Percentiles rank a stretch among this genome's conserved stretches.
phyloP scores from a whole-genome alignment of 148 eudicot genomes.

The Nepenthes gracilis region DNA sequence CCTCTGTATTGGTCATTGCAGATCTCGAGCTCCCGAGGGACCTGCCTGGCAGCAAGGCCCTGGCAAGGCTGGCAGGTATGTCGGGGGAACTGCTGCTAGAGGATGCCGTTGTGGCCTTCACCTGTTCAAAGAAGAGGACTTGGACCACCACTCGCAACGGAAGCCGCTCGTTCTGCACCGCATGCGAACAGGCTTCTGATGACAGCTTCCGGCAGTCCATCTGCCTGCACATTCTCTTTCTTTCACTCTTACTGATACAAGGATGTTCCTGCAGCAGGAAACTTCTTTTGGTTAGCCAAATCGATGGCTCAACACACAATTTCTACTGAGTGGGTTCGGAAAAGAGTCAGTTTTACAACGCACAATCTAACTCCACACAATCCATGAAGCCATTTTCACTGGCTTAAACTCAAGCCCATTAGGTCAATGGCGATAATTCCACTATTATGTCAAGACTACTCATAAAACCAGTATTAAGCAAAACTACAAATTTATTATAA shows the following conservation, averaged over 20 bases:
- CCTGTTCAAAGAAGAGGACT: conserved; percentile 86
- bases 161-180: conserved; percentile 81
- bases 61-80: conserved; percentile 22
- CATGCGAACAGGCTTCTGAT: conserved; percentile 70
- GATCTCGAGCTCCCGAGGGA: conserved; percentile 82
- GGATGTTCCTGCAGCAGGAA: conserved; percentile 55
- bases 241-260: conserved; percentile 59
- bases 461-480: no score
- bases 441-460: no score
- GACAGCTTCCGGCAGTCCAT: conserved; percentile 92
- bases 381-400: conserved; percentile 6
- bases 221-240: conserved; percentile 63
- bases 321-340: neutral
- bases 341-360: neutral
- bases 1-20: conserved; percentile 68
- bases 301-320: neutral
- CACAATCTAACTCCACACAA: no score
- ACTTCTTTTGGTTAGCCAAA: no score
- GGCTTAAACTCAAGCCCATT: conserved; percentile 17
- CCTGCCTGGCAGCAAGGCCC: conserved; percentile 34
- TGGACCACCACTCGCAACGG: conserved; percentile 76
- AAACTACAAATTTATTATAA: no score
- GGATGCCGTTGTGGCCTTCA: conserved; percentile 31
- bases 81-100: conserved; percentile 39
- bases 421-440: no score